These are phyloP conservation scores for Hordeum marinum DNA, from an alignment of 176 grass and related monocot species.

Conservation along the genomic window DNA sequence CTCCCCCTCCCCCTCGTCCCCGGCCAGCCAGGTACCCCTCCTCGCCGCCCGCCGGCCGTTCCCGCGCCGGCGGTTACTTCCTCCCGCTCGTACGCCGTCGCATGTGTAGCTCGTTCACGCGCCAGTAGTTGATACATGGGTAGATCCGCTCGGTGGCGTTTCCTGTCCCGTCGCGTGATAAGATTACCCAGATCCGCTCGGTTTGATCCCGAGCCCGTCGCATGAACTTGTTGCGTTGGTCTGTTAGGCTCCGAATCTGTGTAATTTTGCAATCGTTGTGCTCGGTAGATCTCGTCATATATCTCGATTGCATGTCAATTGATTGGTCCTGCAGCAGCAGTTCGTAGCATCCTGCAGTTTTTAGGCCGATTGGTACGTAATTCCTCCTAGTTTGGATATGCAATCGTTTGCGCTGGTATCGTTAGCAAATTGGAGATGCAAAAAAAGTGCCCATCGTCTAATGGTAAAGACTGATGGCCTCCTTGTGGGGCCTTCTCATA, in stretches of 20 bases:
- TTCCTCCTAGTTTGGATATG: background rate
- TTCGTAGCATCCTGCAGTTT: background rate
- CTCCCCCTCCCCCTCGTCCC: background rate
- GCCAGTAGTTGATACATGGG: background rate
- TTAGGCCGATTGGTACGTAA: background rate
- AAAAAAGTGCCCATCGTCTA: constrained; percentile 34
- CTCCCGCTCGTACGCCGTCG: too few species aligned
- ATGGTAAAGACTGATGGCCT: constrained; percentile 43
- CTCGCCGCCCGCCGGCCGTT: background rate
- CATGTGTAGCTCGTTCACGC: background rate
- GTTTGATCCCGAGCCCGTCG: background rate
- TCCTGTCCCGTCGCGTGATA: background rate
- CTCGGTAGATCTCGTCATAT: background rate
- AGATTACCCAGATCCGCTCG: background rate
- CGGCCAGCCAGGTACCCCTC: background rate
- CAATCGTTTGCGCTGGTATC: background rate
- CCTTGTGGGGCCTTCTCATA: constrained; percentile 12
- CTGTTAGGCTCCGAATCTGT: background rate
- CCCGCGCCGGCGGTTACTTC: background rate
- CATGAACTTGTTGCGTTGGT: too few species aligned
- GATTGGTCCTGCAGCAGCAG: too few species aligned
- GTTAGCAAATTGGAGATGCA: constrained; percentile 23
- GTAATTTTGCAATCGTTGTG: background rate
- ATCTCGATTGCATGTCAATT: background rate
- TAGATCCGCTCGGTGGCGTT: background rate